These are phyloP conservation scores for Lactarius tabidus DNA, from an alignment of 768 basidiomycete species.

Conservation along the genomic window DNA sequence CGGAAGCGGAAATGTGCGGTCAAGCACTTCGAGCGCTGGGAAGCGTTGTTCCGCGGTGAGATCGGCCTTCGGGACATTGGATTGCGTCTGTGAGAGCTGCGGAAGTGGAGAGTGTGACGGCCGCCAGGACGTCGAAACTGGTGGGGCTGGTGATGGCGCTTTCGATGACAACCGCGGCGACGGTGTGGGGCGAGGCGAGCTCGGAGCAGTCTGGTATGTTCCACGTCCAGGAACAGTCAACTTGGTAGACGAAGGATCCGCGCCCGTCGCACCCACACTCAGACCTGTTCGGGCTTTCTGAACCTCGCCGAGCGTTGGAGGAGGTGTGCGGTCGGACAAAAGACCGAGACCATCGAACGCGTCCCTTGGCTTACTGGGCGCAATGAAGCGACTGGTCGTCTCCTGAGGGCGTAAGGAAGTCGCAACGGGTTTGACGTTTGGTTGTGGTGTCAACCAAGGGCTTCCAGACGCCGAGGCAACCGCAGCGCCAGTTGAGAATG, in stretches of 20 bases:
- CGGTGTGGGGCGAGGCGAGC: conserved; percentile 21
- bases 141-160: conserved; percentile 20
- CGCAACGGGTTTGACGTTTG: conserved; percentile 6
- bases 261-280: conserved; percentile 36
- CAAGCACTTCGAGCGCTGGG: conserved; percentile 83
- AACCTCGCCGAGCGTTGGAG: conserved; percentile 73
- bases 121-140: conserved; percentile 20
- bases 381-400: conserved; percentile 10
- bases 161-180: conserved; percentile 18
- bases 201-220: conserved; percentile 3
- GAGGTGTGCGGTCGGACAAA: conserved; percentile 41
- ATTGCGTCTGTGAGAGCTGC: not conserved
- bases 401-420: conserved; percentile 11
- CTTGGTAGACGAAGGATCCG: conserved; percentile 6
- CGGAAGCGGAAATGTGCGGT: conserved; percentile 44
- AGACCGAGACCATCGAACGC: conserved; percentile 77
- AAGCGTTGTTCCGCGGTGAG: conserved; percentile 67
- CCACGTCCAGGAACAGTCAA: conserved; percentile 18
- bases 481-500: conserved; percentile 11
- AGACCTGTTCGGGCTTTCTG: conserved; percentile 67
- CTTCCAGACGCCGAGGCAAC: not conserved
- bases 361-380: conserved; percentile 44
- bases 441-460: conserved; percentile 9
- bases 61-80: conserved; percentile 36
- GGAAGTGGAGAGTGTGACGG: conserved; percentile 18